Evolutionary conservation across 768 basidiomycete genomes (phyloP), one percentile per base, ranked within the genome.

Genomic region (Leccinellum albellum): DNA sequence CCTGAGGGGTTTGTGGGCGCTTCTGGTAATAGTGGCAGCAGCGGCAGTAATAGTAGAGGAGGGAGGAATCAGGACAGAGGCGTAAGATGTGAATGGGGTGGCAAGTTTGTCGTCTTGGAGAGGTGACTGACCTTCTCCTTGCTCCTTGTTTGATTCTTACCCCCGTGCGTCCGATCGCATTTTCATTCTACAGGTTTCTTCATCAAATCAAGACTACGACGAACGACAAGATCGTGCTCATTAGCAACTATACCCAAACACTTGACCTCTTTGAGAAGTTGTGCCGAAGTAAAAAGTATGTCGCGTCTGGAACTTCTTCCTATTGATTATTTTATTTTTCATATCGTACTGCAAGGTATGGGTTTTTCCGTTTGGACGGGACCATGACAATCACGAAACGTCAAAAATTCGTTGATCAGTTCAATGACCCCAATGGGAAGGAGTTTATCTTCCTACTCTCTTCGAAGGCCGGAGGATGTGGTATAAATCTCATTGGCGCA

Each of bases 171-270:
- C 46, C 42, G 46, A 44, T 37, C 31, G 31, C 26, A 48, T 46
- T 29, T 20, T 42, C 31, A n/a, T 47, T 24, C 9, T 24, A 14
- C 56, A 94, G 94, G 66, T 94, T 97, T 72, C 74, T 97, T 42
- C 87, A 92, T 66, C 88, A 87, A 28, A 86, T 98, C 45, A 82
- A 81, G 54, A 86, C 83, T 12, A 81, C 87, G 56, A 95, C 91
- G 15, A 89, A 80, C 54, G 94, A 98, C 77, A 98, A 98, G 77
- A 96, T 97, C 56, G 94, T 98, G 15, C 76, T 98, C 44, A 97
- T 98, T 68, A 95, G 93, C 69, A 98, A 98, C 70, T 95, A 95
- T 67, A 98, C 94, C 5, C 93, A 95, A 71, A 98, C 94, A 0
- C 79, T 98, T 3, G 94, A 97, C 70, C 74, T 96, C 10, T 96